Base-by-base conservation (phyloP, 2,329 filamentous ascomycete species). In the Aspergillus carbonarius region DNA sequence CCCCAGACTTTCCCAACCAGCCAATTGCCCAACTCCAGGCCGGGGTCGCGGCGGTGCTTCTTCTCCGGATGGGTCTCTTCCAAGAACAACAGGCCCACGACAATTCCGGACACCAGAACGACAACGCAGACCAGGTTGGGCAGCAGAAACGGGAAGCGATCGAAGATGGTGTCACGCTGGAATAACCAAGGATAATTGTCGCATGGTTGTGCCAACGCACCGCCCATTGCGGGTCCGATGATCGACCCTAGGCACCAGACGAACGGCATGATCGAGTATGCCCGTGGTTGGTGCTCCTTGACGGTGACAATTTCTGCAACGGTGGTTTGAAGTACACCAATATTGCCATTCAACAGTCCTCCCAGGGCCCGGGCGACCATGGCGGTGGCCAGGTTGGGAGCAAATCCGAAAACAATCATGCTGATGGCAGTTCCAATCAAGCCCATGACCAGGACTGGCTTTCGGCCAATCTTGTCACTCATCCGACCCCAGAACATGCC, bases 171-270 rank as follows among this genome's bases (percentile, higher is more conserved):
- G 60, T 87, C 90, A 17, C 81, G 80, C 10, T 82, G 73, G 72
- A 97, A 98, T 34, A 91, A 67, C 55, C 77, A 78, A 12, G 93
- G 92, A 71, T 95, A 95, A 73, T 86, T 92, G 63, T 88, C 83
- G 70, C 92, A 95, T 18, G 95, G 95, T 68, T 92, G 86, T 52
- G 95, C 93, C 52, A 99, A 83, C 58, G 91, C 87, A 68, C 95
- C 95, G 70, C 95, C 95, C 71, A 98, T 89, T 72, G 91, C 90
- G 49, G 93, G 93, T 34, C 95, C 95, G 66, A 97, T 83, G 68
- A 98, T 96, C 27, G 93, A 96, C 82, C 95, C 95, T 70, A 99
- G 83, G 72, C 93, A 97, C 95, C 95, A 99, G 25, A 98, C 91
- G 73, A 96, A 92, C 6, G 95, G 95, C 92, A 99, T 97, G 66